Percentiles rank a stretch among this genome's conserved stretches.
phyloP scores from a whole-genome alignment of 495 filamentous ascomycete genomes.

The Xanthoparmelia taractica region DNA sequence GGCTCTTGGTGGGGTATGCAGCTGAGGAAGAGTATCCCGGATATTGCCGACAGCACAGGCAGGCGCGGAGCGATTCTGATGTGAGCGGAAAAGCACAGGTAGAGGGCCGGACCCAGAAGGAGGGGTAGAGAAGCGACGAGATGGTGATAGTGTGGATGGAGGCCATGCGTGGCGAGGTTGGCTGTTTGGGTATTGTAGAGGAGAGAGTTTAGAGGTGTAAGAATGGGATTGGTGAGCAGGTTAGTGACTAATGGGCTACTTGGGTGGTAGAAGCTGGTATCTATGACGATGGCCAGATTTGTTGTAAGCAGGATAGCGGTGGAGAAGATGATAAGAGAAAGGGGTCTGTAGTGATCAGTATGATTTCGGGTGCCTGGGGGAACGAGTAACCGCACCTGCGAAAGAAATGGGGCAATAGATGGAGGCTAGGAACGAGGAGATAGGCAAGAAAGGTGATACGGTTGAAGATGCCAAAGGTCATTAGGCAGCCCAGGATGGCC shows the following conservation, averaged over 20 bases:
- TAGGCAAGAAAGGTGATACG: conserved; percentile 95
- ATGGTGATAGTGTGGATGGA: conserved; percentile 91
- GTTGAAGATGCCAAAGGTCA: conserved; percentile 85
- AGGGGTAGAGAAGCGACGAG: conserved; percentile 76
- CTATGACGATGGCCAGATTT: conserved; percentile 64
- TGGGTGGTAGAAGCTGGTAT: conserved; percentile 72
- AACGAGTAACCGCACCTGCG: conserved; percentile 52
- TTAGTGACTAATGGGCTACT: conserved; percentile 43
- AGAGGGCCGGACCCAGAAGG: conserved; percentile 79
- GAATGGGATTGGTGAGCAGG: conserved; percentile 51
- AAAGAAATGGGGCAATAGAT: conserved; percentile 74
- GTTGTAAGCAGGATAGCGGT: conserved; percentile 55
- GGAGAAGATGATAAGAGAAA: conserved; percentile 55
- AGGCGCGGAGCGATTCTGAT: conserved; percentile 46
- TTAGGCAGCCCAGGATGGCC: conserved; percentile 66
- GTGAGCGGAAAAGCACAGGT: conserved; percentile 53
- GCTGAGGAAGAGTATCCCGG: conserved; percentile 71
- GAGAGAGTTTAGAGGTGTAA: conserved; percentile 89
- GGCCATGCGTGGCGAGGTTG: conserved; percentile 82
- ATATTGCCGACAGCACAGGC: conserved; percentile 68
- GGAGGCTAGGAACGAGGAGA: conserved; percentile 68
- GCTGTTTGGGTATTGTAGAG: conserved; percentile 67
- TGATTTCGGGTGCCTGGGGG: conserved; percentile 12
- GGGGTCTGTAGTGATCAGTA: conserved; percentile 46
- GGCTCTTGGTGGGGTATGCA: conserved; percentile 91